A percentile compares a stretch with the other conserved stretches of the same genome.
These are phyloP conservation scores for Sphaceloma murrayae DNA, from an alignment of 2,329 filamentous ascomycete genomes.

Conservation along the genomic window DNA sequence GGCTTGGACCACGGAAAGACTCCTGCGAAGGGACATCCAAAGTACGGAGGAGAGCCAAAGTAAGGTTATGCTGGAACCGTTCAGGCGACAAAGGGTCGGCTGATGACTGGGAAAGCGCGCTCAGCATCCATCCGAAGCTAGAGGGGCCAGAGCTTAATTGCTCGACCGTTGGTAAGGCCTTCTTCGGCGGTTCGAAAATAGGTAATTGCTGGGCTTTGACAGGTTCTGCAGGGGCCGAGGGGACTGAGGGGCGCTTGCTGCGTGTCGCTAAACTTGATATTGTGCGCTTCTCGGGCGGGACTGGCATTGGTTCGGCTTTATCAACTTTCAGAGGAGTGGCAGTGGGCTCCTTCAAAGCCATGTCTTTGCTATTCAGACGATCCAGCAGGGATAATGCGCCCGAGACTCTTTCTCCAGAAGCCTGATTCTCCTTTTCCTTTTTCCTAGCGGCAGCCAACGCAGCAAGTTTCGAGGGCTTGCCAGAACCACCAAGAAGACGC, in stretches of 20 bases:
- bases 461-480: conserved; percentile 81
- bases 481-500: conserved; percentile 68
- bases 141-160: too few species aligned
- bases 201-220: not conserved
- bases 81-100: not conserved
- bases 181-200: not conserved
- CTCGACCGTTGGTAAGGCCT: too few species aligned
- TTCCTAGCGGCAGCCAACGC: conserved; percentile 78
- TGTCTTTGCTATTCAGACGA: conserved; percentile 31
- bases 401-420: conserved; percentile 41
- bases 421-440: conserved; percentile 47
- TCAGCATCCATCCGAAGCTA: conserved; percentile 17
- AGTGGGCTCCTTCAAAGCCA: not conserved
- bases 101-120: conserved; percentile 7
- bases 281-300: not conserved
- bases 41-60: not conserved
- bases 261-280: conserved; percentile 4
- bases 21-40: conserved; percentile 27
- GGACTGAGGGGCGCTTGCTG: conserved; percentile 19
- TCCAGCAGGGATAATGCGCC: conserved; percentile 37
- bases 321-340: too few species aligned
- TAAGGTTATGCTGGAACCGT: not conserved
- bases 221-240: too few species aligned
- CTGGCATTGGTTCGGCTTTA: not conserved
- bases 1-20: conserved; percentile 76